These are phyloP conservation scores for Rhamnella rubrinervis DNA, from an alignment of 331 rosid species.

Conservation along the genomic window DNA sequence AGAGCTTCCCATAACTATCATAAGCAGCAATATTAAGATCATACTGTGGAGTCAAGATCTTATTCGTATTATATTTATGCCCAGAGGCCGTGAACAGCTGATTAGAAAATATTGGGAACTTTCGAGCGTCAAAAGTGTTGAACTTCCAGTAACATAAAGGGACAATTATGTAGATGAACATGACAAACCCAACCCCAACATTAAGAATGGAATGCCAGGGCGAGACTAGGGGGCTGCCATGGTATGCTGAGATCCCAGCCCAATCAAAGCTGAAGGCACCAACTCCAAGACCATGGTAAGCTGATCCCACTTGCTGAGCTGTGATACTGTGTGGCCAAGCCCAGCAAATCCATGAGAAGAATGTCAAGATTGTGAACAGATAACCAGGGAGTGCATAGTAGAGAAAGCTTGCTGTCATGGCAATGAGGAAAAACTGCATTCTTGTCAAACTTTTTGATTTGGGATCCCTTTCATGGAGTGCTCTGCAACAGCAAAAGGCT, in stretches of 20 bases:
- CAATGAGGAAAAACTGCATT: conserved; percentile 78
- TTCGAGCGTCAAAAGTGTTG: conserved; percentile 80
- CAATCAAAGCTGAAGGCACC: conserved; percentile 94
- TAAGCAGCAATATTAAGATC: conserved; percentile 74
- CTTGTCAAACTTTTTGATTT: conserved; percentile 62
- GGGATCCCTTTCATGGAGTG: conserved; percentile 85
- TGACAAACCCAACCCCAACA: conserved; percentile 82
- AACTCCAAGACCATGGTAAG: conserved; percentile 80
- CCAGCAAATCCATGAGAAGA: conserved; percentile 99
- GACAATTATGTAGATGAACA: conserved; percentile 87
- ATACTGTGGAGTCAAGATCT: conserved; percentile 64
- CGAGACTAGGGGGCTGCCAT: conserved; percentile 90
- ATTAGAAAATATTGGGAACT: conserved; percentile 88
- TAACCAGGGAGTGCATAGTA: conserved; percentile 93
- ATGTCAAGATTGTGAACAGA: conserved; percentile 67
- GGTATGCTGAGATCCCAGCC: conserved; percentile 98
- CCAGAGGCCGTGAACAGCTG: conserved; percentile 70
- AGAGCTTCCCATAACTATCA: conserved; percentile 78
- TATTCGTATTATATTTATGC: conserved; percentile 73
- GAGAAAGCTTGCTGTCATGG: conserved; percentile 67
- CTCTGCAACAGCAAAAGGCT: conserved; percentile 50
- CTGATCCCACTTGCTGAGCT: conserved; percentile 94
- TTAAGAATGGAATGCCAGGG: conserved; percentile 92
- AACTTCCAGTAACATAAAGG: conserved; percentile 95
- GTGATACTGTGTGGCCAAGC: conserved; percentile 88